phyloP scores from a whole-genome alignment of 2,329 filamentous ascomycete species.

The Aspergillus aculeatus region DNA sequence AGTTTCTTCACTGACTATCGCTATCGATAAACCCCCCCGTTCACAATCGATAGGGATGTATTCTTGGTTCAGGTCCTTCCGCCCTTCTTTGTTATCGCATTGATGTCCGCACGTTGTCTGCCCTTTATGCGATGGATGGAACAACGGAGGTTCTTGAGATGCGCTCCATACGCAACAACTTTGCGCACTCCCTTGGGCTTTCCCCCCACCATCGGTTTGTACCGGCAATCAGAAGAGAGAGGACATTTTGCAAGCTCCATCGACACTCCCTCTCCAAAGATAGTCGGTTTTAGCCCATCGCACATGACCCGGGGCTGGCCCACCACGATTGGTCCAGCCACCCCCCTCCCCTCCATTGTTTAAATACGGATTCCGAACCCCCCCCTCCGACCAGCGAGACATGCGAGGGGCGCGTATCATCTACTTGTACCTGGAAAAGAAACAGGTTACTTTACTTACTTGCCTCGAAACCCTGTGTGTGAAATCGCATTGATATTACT shows the following conservation, averaged over 20 bases:
- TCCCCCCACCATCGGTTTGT: not conserved
- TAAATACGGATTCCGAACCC: not conserved
- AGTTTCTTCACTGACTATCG: not conserved
- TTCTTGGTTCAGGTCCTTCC: not conserved
- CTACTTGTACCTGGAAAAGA: conserved; percentile 1
- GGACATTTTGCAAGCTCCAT: not conserved
- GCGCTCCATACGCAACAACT: not conserved
- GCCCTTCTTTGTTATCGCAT: not conserved
- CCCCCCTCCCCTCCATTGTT: conserved; percentile 12
- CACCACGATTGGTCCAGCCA: conserved; percentile 33
- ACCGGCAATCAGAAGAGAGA: not conserved
- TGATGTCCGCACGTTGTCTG: not conserved
- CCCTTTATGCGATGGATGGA: not conserved
- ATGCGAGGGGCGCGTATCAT: conserved; percentile 11
- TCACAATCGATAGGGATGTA: not conserved
- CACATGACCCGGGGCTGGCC: conserved; percentile 11
- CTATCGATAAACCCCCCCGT: not conserved
- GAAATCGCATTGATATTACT: not conserved
- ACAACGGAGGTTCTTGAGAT: not conserved
- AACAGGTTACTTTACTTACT: not conserved
- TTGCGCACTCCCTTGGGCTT: not conserved
- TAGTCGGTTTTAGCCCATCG: conserved; percentile 8
- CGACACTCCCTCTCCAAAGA: conserved; percentile 8
- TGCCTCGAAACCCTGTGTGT: not conserved
- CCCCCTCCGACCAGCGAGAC: not conserved